Base-by-base conservation (phyloP, 148 eudicot species). In the Beta vulgaris region DNA sequence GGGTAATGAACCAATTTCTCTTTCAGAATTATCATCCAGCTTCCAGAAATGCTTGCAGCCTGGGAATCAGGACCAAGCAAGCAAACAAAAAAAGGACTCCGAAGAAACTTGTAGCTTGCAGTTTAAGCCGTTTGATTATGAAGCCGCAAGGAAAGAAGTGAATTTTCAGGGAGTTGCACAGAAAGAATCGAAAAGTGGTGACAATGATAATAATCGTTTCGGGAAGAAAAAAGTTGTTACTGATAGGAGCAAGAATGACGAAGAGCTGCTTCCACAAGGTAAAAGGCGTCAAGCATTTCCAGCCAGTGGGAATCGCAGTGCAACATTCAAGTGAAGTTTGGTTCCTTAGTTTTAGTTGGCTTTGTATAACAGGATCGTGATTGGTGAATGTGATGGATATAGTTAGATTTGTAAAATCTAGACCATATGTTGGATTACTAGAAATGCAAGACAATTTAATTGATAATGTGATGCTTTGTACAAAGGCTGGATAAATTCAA, bases 281-380 rank as follows among this genome's bases (percentile, higher is more conserved):
- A 86, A 81, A 82, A 86, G 98, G 77, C 97, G 97, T 37, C 94
- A 92, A 80, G 99, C 95, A 31, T 96, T 96, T 71, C 99, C 99
- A 0, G 89, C 97, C 0, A 89, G 88, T 40, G 99, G 99, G 51
- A 96, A 96, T 79, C 89, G 98, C 43, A 92, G 90, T 70, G 89
- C 92, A 2, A 96, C 98, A 61, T 96, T 92, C 68, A 87, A 91
- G 51, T 84, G 82, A 84, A 53, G 14, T 13, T 11, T 35, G 42
- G 67, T 21, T 37, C 48, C 66, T 66, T 64, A 19, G 48, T 35
- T 76, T 31, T 77, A 78, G n/a, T 71, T 72, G 15, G 7, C 25
- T 46, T 37, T 69, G 40, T 57, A 51, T 36, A 64, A 72, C 43
- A 32, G 42, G 49, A 14, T 16, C 25, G 42, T 75, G 40, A 28